Conservation (phyloP, 495 filamentous ascomycete genomes). For the Pyrenopolyporus hunteri region DNA sequence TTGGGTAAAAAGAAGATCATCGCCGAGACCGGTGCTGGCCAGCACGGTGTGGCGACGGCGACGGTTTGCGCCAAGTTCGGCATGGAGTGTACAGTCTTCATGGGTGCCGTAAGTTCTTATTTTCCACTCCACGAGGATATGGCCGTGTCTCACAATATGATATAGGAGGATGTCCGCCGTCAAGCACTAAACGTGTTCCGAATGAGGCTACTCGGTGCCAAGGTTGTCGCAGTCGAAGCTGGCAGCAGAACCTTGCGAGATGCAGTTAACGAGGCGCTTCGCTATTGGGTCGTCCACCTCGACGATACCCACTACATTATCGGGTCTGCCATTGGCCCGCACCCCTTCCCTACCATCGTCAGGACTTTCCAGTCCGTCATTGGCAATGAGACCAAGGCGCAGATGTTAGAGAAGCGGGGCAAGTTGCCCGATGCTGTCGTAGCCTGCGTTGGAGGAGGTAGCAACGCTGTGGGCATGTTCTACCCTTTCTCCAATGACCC, state of each 20-base stretch:
- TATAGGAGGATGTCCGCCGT: conserved; percentile 81
- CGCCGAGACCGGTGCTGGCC: conserved; percentile 94
- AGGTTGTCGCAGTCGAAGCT: conserved; percentile 84
- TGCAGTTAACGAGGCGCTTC: conserved; percentile 91
- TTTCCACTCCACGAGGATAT: not conserved
- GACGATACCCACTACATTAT: conserved; percentile 96
- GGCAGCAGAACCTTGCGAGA: conserved; percentile 88
- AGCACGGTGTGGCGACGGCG: conserved; percentile 94
- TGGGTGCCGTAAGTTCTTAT: conserved; percentile 69
- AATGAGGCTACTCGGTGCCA: conserved; percentile 92
- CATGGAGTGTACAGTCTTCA: conserved; percentile 94
- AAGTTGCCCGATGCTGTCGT: conserved; percentile 95
- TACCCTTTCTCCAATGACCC: conserved; percentile 89
- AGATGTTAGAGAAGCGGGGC: conserved; percentile 78
- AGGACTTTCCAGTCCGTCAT: conserved; percentile 95
- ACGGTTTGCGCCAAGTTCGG: conserved; percentile 97
- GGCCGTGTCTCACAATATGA: conserved; percentile 21
- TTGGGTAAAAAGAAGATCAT: conserved; percentile 94
- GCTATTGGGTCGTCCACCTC: conserved; percentile 85
- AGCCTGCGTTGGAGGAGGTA: conserved; percentile 93
- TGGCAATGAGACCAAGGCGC: conserved; percentile 87
- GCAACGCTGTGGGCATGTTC: conserved; percentile 93
- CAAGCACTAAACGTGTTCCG: conserved; percentile 96
- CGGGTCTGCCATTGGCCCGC: conserved; percentile 91
- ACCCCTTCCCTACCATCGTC: conserved; percentile 95